phyloP scores from a whole-genome alignment of 2,329 filamentous ascomycete species.

The Magnaporthiopsis incrustans region DNA sequence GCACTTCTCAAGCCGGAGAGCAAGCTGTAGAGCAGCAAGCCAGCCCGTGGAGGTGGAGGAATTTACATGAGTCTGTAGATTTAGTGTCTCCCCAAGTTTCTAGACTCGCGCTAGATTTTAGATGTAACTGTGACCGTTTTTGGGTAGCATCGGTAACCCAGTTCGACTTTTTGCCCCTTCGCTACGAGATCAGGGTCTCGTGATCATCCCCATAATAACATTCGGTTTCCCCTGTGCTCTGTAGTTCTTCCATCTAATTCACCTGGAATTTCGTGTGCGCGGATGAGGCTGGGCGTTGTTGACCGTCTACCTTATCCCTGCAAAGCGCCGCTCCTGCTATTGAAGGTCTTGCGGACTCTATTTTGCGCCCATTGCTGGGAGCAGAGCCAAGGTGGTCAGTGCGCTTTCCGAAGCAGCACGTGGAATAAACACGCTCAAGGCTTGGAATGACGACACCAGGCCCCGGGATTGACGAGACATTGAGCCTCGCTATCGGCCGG shows the following conservation, averaged over 20 bases:
- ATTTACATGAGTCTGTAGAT: neutral
- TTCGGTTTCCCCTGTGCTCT: neutral
- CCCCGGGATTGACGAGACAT: too few relatives aligned
- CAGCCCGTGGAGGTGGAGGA: neutral
- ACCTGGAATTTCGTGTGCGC: neutral
- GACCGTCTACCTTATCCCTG: neutral
- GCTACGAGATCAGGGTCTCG: neutral
- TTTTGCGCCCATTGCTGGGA: too few relatives aligned
- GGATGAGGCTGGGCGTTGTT: neutral
- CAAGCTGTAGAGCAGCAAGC: conserved; percentile 41
- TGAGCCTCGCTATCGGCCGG: too few relatives aligned
- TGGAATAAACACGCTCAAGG: too few relatives aligned
- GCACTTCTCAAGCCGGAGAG: conserved; percentile 46
- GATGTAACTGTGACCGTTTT: neutral
- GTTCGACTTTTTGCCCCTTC: neutral
- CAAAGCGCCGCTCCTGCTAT: neutral
- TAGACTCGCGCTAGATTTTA: neutral
- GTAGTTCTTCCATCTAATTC: neutral
- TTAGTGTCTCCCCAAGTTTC: neutral
- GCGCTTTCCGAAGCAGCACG: too few relatives aligned
- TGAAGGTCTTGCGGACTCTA: too few relatives aligned
- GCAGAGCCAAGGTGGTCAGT: too few relatives aligned
- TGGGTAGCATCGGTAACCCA: neutral
- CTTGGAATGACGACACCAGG: too few relatives aligned
- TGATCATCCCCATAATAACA: neutral